Conservation (phyloP, 1,284 basidiomycete species). For the Volvariella volvacea region DNA sequence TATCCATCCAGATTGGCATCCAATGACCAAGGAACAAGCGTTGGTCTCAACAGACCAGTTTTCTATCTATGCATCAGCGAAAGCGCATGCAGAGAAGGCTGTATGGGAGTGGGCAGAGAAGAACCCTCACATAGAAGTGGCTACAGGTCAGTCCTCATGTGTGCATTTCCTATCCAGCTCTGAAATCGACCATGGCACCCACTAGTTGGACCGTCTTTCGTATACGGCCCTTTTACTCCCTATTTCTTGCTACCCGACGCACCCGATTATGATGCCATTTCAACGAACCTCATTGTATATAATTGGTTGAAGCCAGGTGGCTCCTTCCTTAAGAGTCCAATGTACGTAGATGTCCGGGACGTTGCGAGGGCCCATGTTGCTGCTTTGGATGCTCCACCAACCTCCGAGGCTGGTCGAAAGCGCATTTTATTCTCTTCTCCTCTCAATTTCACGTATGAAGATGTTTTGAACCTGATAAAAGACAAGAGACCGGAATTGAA, state of each 20-base stretch:
- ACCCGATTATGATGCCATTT: conserved; percentile 3
- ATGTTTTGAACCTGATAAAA: conserved; percentile 17
- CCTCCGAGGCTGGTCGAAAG: conserved; percentile 21
- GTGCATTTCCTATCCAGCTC: too few relatives aligned
- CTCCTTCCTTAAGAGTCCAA: conserved; percentile 14
- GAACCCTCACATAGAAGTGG: conserved; percentile 16
- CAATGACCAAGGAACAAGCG: conserved; percentile 16
- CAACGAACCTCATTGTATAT: too few relatives aligned
- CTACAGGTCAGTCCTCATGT: too few relatives aligned
- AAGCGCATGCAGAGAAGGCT: conserved; percentile 20
- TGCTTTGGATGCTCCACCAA: conserved; percentile 17
- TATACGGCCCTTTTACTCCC: conserved; percentile 22
- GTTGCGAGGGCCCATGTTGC: conserved; percentile 24
- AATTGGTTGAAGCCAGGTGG: conserved; percentile 8
- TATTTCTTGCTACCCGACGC: conserved; percentile 21
- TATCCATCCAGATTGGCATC: conserved; percentile 18
- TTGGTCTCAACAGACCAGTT: conserved; percentile 9
- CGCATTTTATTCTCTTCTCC: conserved; percentile 24
- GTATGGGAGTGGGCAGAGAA: conserved; percentile 21
- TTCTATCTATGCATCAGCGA: conserved; percentile 16
- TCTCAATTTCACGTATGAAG: conserved; percentile 16
- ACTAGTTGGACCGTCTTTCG: conserved; percentile 19
- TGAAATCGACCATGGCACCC: too few relatives aligned
- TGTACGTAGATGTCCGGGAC: conserved; percentile 26
- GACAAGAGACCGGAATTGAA: too few relatives aligned